These are phyloP conservation scores for Omphalotus olearius DNA, from an alignment of 1,284 basidiomycete species.

Conservation along the genomic window DNA sequence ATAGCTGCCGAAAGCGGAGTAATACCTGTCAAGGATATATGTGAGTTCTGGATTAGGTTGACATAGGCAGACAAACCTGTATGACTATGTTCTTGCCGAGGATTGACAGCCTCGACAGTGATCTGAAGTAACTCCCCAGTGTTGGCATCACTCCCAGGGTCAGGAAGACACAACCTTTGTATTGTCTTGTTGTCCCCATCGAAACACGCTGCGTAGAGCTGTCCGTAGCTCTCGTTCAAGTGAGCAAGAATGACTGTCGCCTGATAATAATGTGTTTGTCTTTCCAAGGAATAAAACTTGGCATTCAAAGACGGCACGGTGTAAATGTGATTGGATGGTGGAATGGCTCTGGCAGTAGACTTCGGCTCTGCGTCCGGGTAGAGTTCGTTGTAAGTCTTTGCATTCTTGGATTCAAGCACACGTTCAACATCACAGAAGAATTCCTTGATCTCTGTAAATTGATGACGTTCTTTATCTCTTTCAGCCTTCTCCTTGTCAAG, in stretches of 20 bases:
- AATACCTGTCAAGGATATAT: slow-evolving; percentile 25
- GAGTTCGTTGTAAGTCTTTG: slow-evolving; percentile 41
- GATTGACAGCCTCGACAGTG: slow-evolving; percentile 27
- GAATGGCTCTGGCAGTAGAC: neutral
- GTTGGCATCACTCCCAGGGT: neutral
- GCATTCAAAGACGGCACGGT: neutral
- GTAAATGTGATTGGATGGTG: neutral
- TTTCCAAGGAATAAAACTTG: neutral
- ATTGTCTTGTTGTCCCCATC: slow-evolving; percentile 10
- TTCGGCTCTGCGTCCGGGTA: slow-evolving; percentile 25
- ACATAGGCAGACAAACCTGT: slow-evolving; percentile 17
- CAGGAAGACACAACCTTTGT: slow-evolving; percentile 9
- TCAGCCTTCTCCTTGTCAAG: neutral
- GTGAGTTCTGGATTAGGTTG: neutral
- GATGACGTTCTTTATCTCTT: slow-evolving; percentile 15
- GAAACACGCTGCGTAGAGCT: slow-evolving; percentile 11
- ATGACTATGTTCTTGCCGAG: slow-evolving; percentile 14
- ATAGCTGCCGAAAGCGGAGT: slow-evolving; percentile 48
- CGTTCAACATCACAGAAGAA: slow-evolving; percentile 34
- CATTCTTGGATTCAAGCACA: slow-evolving; percentile 33
- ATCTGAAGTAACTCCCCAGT: slow-evolving; percentile 21
- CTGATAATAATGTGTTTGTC: neutral
- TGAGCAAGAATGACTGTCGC: neutral
- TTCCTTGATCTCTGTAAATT: slow-evolving; percentile 19
- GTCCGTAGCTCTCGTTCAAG: slow-evolving; percentile 8